Base-by-base conservation (phyloP, 306 rosid genomes). In the Purshia tridentata region DNA sequence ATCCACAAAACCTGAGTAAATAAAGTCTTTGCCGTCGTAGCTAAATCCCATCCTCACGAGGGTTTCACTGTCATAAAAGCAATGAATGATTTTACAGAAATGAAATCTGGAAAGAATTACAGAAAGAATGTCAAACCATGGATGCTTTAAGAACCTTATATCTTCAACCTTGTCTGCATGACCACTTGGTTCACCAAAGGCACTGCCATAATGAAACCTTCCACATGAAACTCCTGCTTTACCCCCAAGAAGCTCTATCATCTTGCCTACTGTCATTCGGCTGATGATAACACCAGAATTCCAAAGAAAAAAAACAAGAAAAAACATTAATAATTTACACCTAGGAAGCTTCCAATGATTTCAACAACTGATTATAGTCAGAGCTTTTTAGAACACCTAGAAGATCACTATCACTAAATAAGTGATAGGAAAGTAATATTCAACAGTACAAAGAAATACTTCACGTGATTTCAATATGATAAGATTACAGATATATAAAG, bases 191-290 rank as follows among this genome's bases (percentile, higher is more conserved):
- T 93, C 98, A 45, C 98, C 98, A 73, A 93, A 93, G 72, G 98
- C 98, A 88, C 97, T 93, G 60, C 98, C 98, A 72, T 93, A 93
- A 62, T 91, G 97, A 86, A 91, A 93, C 83, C 82, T 88, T 29
- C 98, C 98, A 80, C 96, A 91, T 29, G 98, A 93, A 78, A 91
- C 98, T 74, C 98, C 98, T 10, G 97, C 96, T 81, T 93, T 93
- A 68, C 98, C 89, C 41, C 98, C 98, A 75, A 93, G 91, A 78
- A 93, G 97, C 84, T 91, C 98, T 73, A 93, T 93, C 98, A 93
- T 93, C 88, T 93, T 93, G 46, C 98, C 98, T 5, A 93, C 97
- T 45, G 98, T 93, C 98, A 93, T 93, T 67, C 98, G 98, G 80
- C 98, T 92, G 87, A 45, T 40, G 19, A 70, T 12, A 65, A 73